Evolutionary conservation across 2,329 filamentous ascomycete genomes (phyloP).

Genomic region (Lachnellula hyalina): DNA sequence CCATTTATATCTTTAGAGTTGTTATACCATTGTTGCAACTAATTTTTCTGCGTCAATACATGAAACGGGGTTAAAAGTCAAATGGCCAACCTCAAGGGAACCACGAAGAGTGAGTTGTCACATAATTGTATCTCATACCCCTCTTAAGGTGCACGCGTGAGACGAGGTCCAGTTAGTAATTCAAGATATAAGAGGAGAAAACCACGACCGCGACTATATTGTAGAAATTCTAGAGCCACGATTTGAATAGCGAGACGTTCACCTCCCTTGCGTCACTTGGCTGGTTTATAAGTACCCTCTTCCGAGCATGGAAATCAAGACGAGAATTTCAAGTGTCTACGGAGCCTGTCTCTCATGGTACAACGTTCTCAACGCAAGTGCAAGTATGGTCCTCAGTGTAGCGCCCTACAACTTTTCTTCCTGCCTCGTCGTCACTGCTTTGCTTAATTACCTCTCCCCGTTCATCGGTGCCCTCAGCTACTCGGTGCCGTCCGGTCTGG

Average conservation of each 20-base stretch:
- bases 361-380: conserved; percentile 33
- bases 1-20: neutral
- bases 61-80: neutral
- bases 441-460: conserved; percentile 24
- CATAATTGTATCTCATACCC: neutral
- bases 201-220: conserved; percentile 62
- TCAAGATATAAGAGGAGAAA: conserved; percentile 40
- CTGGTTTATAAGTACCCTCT: conserved; percentile 11
- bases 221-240: conserved; percentile 62
- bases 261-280: conserved; percentile 28
- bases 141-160: too few relatives aligned
- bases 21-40: neutral
- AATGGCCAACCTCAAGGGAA: neutral
- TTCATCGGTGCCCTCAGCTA: conserved; percentile 24
- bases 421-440: conserved; percentile 31
- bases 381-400: conserved; percentile 29
- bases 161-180: neutral
- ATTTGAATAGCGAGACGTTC: conserved; percentile 59
- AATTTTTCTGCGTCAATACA: neutral
- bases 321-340: conserved; percentile 14
- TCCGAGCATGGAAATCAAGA: neutral
- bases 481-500: conserved; percentile 4
- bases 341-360: conserved; percentile 34
- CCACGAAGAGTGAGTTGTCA: neutral
- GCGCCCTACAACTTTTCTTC: conserved; percentile 34